These are phyloP conservation scores for Trichoderma arundinaceum DNA, from an alignment of 2,329 filamentous ascomycete genomes.

Conservation along the genomic window DNA sequence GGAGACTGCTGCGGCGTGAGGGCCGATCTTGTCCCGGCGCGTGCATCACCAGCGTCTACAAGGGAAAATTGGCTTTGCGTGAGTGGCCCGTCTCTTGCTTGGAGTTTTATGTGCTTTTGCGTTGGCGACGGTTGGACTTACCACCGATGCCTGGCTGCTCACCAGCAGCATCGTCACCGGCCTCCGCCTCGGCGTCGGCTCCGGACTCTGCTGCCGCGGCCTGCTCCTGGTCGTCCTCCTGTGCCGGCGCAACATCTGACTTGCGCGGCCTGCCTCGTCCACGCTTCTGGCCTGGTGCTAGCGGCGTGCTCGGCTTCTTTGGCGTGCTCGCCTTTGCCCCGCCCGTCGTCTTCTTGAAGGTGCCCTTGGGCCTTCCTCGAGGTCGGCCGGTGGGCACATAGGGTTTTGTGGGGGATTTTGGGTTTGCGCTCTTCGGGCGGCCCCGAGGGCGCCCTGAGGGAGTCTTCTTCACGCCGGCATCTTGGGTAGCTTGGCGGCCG, in stretches of 20 bases:
- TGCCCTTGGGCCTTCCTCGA: conserved; percentile 55
- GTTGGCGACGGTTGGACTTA: conserved; percentile 28
- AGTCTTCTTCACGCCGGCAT: conserved; percentile 45
- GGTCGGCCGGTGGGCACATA: conserved; percentile 52
- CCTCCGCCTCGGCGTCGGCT: conserved; percentile 34
- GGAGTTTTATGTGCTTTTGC: conserved; percentile 6
- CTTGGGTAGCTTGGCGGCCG: conserved; percentile 29
- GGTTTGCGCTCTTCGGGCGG: conserved; percentile 48
- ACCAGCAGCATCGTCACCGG: conserved; percentile 24
- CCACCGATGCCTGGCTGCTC: conserved; percentile 23
- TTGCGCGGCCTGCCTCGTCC: conserved; percentile 44
- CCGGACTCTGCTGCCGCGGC: conserved; percentile 33
- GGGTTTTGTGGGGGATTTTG: conserved; percentile 42
- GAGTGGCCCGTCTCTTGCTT: conserved; percentile 23
- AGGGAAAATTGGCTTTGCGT: conserved; percentile 20
- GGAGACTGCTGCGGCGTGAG: conserved; percentile 29
- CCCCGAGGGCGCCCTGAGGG: conserved; percentile 50
- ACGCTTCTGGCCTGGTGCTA: conserved; percentile 33
- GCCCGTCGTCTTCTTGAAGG: conserved; percentile 41
- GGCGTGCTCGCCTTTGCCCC: conserved; percentile 14
- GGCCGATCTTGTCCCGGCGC: conserved; percentile 17
- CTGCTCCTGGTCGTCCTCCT: conserved; percentile 34
- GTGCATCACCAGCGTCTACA: conserved; percentile 25
- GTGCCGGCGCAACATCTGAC: conserved; percentile 35
- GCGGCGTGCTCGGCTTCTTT: conserved; percentile 31